phyloP scores from a whole-genome alignment of 1,284 basidiomycete genomes.

The Microbotryomycetes sp. region DNA sequence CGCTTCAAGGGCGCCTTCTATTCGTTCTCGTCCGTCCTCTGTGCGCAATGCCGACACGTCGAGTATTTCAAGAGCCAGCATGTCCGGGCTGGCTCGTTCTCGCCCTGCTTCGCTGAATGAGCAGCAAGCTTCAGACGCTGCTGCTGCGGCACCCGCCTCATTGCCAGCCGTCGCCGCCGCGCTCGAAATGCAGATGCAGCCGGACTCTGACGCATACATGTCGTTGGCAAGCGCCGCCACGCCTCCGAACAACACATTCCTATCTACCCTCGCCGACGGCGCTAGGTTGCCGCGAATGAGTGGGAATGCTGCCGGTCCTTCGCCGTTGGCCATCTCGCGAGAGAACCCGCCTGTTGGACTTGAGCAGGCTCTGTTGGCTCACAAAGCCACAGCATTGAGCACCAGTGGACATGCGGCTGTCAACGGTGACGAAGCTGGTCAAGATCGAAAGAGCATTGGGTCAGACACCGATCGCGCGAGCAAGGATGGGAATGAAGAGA shows the following conservation, averaged over 20 bases:
- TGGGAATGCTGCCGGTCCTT: background rate
- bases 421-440: too few species aligned
- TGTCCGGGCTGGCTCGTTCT: background rate
- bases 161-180: background rate
- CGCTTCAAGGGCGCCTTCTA: background rate
- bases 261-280: conserved; percentile 45
- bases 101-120: conserved; percentile 2
- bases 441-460: background rate
- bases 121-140: background rate
- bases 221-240: conserved; percentile 38
- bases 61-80: background rate
- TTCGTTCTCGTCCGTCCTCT: background rate
- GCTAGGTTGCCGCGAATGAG: background rate
- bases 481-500: too few species aligned
- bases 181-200: background rate
- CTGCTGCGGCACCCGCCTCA: background rate
- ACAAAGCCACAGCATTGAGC: background rate
- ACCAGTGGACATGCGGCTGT: too few species aligned
- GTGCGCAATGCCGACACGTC: background rate
- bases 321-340: background rate
- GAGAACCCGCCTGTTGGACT: too few species aligned
- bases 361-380: background rate
- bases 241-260: conserved; percentile 48
- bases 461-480: background rate
- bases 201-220: conserved; percentile 6